Evolutionary conservation across 176 grass and related monocot genomes (phyloP).

Genomic region (Luzula sylvatica): DNA sequence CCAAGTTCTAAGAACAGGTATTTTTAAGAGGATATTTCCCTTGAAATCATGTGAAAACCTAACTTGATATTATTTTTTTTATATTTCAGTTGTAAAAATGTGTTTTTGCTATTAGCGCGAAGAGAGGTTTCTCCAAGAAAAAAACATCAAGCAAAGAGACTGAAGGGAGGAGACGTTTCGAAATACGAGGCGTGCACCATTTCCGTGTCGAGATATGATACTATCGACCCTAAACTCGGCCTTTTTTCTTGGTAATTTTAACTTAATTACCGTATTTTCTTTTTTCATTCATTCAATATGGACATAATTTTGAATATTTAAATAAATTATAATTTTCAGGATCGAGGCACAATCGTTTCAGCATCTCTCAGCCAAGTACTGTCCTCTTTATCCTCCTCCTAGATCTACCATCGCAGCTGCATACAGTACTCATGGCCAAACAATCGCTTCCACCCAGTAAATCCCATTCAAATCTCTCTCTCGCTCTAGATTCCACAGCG

Average conservation of each 20-base stretch:
- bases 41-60: neutral
- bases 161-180: conserved; percentile 33
- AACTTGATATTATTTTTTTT: neutral
- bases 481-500: no score
- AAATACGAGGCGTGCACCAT: conserved; percentile 20
- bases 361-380: conserved; percentile 71
- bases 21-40: no score
- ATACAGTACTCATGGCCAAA: conserved; percentile 94
- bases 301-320: neutral
- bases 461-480: neutral
- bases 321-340: conserved; percentile 33
- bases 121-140: conserved; percentile 74
- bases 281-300: neutral
- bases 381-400: conserved; percentile 80
- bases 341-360: conserved; percentile 79
- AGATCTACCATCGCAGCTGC: conserved; percentile 99
- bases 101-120: conserved; percentile 65
- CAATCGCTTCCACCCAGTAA: conserved; percentile 96
- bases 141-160: conserved; percentile 63
- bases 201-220: conserved; percentile 34
- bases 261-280: conserved; percentile 5
- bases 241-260: conserved; percentile 83
- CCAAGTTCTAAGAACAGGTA: conserved; percentile 21
- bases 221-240: conserved; percentile 55
- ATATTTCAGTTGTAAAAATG: conserved; percentile 43